A percentile compares a stretch with the other conserved stretches of the same genome.
Evolutionary conservation across 179 eudicot species (phyloP).

Genomic region (Dionaea muscipula): DNA sequence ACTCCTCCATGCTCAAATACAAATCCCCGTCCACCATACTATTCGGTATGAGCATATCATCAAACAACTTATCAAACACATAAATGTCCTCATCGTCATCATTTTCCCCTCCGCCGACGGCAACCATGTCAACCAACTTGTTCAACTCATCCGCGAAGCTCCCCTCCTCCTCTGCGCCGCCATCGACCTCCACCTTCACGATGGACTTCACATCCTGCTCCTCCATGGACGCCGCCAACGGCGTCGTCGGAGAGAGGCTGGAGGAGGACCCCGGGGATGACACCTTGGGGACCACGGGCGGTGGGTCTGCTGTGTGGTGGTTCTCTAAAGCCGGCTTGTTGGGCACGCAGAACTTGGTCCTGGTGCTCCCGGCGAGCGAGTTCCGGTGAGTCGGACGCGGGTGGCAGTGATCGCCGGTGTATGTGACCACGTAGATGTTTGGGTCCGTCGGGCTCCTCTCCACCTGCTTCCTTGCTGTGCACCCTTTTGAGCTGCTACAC

Average conservation of each 20-base stretch:
- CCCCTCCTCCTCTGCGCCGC: too few species aligned
- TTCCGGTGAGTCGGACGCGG: conserved; percentile 35
- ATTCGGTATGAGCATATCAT: conserved; percentile 19
- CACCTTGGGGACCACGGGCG: not conserved
- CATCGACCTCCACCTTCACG: too few species aligned
- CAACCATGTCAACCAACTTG: too few species aligned
- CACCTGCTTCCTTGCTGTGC: conserved; percentile 68
- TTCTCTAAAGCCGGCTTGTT: not conserved
- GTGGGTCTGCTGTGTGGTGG: not conserved
- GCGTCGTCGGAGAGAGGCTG: not conserved
- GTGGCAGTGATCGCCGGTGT: conserved; percentile 51
- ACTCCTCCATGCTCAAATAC: conserved; percentile 23
- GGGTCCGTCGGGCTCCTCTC: conserved; percentile 50
- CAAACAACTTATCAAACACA: conserved; percentile 6
- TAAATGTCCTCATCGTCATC: too few species aligned
- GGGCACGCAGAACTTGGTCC: conserved; percentile 12
- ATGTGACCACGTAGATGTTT: conserved; percentile 37
- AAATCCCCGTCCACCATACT: conserved; percentile 18
- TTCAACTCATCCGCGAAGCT: too few species aligned
- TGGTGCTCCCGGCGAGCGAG: conserved; percentile 26
- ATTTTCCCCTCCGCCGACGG: too few species aligned
- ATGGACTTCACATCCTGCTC: too few species aligned
- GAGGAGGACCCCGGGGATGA: not conserved
- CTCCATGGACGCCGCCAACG: not conserved
- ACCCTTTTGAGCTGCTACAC: conserved; percentile 60